A percentile compares a stretch with the other conserved stretches of the same genome.
Conservation (phyloP, 2,329 filamentous ascomycete species). For the Cercospora citrullina region DNA sequence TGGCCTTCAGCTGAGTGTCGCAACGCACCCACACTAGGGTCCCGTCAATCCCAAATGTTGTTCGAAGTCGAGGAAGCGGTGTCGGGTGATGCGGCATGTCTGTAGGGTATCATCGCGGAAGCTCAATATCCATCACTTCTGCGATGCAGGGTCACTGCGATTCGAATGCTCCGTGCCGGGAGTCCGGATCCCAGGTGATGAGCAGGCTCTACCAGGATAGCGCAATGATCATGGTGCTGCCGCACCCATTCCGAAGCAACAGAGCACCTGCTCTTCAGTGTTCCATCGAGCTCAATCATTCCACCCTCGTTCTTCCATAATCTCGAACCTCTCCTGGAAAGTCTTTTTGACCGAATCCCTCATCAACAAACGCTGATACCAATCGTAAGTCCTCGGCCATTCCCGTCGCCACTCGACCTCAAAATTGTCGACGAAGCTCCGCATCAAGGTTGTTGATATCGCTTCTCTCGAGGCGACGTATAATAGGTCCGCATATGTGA, state of each 20-base stretch:
- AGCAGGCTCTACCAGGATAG: neutral
- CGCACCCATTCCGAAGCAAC: neutral
- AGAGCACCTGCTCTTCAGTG: neutral
- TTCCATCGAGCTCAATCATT: neutral
- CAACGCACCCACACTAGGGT: neutral
- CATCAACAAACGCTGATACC: slow-evolving; percentile 11
- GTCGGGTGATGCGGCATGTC: neutral
- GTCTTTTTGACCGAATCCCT: slow-evolving; percentile 8
- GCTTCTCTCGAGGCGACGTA: slow-evolving; percentile 23
- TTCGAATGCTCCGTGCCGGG: neutral
- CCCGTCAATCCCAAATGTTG: neutral
- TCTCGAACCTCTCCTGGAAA: neutral
- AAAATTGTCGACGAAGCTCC: slow-evolving; percentile 11
- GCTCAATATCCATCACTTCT: neutral
- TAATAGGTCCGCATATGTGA: slow-evolving; percentile 45
- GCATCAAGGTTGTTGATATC: neutral
- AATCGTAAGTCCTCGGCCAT: slow-evolving; percentile 14
- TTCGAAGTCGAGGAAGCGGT: neutral
- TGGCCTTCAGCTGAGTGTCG: neutral
- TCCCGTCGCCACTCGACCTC: slow-evolving; percentile 6
- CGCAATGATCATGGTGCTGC: neutral
- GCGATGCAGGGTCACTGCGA: neutral
- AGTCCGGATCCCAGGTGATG: neutral
- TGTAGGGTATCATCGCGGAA: neutral
- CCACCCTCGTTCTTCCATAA: slow-evolving; percentile 13